phyloP scores from a whole-genome alignment of 2,329 filamentous ascomycete species.

The Ceratocystis albifundus region DNA sequence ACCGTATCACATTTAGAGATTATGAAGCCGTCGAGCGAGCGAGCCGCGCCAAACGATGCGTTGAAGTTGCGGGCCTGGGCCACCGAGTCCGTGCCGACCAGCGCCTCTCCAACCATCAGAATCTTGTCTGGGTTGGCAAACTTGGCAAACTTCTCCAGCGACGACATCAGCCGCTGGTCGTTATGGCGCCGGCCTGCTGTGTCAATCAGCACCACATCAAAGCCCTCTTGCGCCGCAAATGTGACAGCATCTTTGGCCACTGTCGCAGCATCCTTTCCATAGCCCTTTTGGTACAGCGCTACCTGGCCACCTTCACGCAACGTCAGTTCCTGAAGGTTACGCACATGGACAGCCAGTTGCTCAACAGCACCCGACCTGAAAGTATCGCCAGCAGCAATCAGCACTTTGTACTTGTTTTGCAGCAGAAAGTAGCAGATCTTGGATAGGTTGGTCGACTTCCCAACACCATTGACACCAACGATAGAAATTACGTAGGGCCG shows the following conservation, averaged over 20 bases:
- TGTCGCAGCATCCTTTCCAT: conserved; percentile 92
- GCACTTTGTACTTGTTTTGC: conserved; percentile 91
- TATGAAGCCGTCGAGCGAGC: conserved; percentile 87
- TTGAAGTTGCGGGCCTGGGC: conserved; percentile 97
- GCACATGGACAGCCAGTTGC: conserved; percentile 88
- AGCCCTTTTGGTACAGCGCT: conserved; percentile 91
- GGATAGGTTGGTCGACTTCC: conserved; percentile 93
- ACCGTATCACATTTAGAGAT: conserved; percentile 98
- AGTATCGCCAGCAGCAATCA: conserved; percentile 90
- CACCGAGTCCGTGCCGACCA: conserved; percentile 91
- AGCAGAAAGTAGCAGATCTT: conserved; percentile 98
- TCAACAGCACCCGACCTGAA: conserved; percentile 96
- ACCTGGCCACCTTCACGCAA: conserved; percentile 73
- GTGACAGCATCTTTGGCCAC: conserved; percentile 90
- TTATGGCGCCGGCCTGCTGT: conserved; percentile 93
- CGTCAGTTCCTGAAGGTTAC: conserved; percentile 81
- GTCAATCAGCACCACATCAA: conserved; percentile 92
- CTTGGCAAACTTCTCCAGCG: conserved; percentile 92
- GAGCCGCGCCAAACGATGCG: conserved; percentile 68
- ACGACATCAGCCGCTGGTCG: conserved; percentile 90
- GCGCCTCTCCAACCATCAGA: conserved; percentile 80
- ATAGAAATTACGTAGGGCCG: conserved; percentile 97
- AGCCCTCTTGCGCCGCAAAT: conserved; percentile 61
- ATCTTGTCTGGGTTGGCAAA: conserved; percentile 96
- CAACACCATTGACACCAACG: conserved; percentile 94